phyloP scores from a whole-genome alignment of 257 asterid species.

The Eucommia ulmoides region DNA sequence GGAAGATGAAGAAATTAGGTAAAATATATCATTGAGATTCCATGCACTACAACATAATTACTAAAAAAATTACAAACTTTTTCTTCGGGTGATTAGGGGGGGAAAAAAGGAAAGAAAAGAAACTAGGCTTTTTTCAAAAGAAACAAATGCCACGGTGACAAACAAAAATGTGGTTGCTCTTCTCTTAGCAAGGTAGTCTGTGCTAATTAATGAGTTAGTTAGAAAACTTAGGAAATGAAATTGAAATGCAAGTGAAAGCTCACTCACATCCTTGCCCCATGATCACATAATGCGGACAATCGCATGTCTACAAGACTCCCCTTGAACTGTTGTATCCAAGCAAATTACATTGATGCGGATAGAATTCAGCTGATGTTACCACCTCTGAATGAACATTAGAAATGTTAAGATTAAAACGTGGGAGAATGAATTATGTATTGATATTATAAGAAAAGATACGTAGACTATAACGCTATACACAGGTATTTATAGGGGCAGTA shows the following conservation, averaged over 20 bases:
- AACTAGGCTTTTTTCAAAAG: no score
- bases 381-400: conserved; percentile 41
- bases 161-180: background rate
- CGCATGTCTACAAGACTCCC: conserved; percentile 75
- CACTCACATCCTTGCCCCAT: conserved; percentile 51
- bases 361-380: conserved; percentile 69
- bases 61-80: no score
- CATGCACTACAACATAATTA: background rate
- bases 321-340: conserved; percentile 76
- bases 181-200: background rate
- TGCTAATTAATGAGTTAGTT: conserved; percentile 3
- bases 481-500: no score
- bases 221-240: background rate
- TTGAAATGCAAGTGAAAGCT: conserved; percentile 4
- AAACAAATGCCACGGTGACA: no score
- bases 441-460: no score
- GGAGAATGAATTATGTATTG: no score
- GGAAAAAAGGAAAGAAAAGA: no score
- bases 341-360: conserved; percentile 70
- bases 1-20: background rate
- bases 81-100: no score
- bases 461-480: no score
- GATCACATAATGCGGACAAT: conserved; percentile 71
- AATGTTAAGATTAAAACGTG: no score
- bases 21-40: background rate